These are phyloP conservation scores for Rubroboletus pulcherrimus DNA, from an alignment of 768 basidiomycete genomes.

Conservation along the genomic window DNA sequence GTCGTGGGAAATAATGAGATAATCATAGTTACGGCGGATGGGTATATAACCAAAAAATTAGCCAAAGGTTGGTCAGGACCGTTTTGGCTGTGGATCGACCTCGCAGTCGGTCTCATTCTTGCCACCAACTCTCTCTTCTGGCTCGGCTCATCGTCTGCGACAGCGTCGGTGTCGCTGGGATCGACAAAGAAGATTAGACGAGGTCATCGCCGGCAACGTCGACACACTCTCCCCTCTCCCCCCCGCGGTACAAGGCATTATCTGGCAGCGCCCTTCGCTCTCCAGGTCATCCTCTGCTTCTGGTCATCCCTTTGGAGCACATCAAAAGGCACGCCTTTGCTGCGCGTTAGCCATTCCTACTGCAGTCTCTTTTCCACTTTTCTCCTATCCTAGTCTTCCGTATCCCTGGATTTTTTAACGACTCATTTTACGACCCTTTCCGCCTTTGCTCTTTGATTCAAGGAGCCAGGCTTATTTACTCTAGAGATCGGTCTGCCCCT, in stretches of 20 bases:
- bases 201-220: constrained; percentile 27
- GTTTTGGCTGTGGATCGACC: constrained; percentile 45
- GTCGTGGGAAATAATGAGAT: constrained; percentile 28
- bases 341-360: constrained; percentile 74
- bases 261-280: constrained; percentile 13
- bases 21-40: constrained; percentile 9
- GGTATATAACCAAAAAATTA: constrained; percentile 28
- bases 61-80: constrained; percentile 16
- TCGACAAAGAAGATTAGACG: constrained; percentile 31
- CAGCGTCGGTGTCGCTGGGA: constrained; percentile 43
- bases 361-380: constrained; percentile 24
- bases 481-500: constrained; percentile 40
- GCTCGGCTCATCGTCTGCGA: constrained; percentile 36
- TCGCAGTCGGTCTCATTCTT: constrained; percentile 42
- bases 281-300: constrained; percentile 19
- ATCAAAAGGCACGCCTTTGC: constrained; percentile 90
- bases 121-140: constrained; percentile 32
- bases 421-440: constrained; percentile 61
- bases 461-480: constrained; percentile 39
- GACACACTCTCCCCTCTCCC: constrained; percentile 5
- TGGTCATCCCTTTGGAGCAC: constrained; percentile 33
- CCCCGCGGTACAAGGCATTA: constrained; percentile 20
- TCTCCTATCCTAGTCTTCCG: constrained; percentile 30
- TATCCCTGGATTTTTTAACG: constrained; percentile 47
- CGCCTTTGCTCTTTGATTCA: constrained; percentile 36